Conservation (phyloP, 1,284 basidiomycete species). For the Tetrapyrgos nigripes region DNA sequence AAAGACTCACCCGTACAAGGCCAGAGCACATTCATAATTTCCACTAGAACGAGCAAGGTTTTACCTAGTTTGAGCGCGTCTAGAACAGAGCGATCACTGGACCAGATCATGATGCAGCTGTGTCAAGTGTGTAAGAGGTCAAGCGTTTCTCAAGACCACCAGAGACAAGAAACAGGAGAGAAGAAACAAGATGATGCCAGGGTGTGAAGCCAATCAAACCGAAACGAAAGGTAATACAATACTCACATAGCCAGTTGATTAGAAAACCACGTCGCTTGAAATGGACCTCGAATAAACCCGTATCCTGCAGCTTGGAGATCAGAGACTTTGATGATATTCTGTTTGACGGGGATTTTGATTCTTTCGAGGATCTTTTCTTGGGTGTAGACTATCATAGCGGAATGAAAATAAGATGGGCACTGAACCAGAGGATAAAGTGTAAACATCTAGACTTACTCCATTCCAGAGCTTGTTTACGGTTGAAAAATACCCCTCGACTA, state of each 20-base stretch:
- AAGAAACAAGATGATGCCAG: not conserved
- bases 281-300: conserved; percentile 67
- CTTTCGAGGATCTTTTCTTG: conserved; percentile 65
- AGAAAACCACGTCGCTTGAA: conserved; percentile 74
- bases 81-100: conserved; percentile 59
- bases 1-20: conserved; percentile 64
- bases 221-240: not conserved
- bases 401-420: not conserved
- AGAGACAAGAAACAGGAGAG: conserved; percentile 23
- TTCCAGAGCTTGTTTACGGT: conserved; percentile 71
- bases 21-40: conserved; percentile 74
- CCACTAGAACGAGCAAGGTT: conserved; percentile 64
- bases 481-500: conserved; percentile 56
- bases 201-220: too few relatives aligned
- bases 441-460: conserved; percentile 62
- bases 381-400: conserved; percentile 55
- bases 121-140: not conserved
- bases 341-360: conserved; percentile 52
- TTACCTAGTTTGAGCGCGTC: conserved; percentile 74
- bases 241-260: conserved; percentile 67
- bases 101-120: conserved; percentile 73
- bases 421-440: not conserved
- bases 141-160: not conserved
- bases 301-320: conserved; percentile 55
- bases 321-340: conserved; percentile 41